Evolutionary conservation across 2,329 filamentous ascomycete species (phyloP), one percentile per base, ranked within the genome.

Genomic region (Leptoxyphium fumago): DNA sequence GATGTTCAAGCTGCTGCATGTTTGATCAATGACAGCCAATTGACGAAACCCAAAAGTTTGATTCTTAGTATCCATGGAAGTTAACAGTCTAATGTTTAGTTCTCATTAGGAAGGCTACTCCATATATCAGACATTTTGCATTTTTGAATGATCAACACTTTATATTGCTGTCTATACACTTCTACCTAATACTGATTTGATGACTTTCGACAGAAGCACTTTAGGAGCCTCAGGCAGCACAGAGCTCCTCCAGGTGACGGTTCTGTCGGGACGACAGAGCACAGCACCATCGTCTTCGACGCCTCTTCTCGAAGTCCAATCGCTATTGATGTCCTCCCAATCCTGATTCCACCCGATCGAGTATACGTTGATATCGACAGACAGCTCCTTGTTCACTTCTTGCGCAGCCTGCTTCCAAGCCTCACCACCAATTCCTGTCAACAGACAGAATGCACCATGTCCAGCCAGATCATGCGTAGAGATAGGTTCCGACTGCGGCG

Each of bases 401-500:
- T 46, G 44, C 0, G 71, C 74, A 1, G 75, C 75, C 1, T 49
- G 44, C 43, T 67, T 71, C 77, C 77, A 80, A 2, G 48, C 58
- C 2, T 66, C 61, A 1, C 76, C 76, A 1, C 75, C 74, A n/a
- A 73, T 67, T 0, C 77, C 75, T 1, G 58, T 60, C 14, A 61
- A 32, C 10, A 56, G 42, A 15, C 49, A 46, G 52, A 77, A 78
- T 0, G 52, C 50, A 1, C 73, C 71, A 41, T 78, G 64, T 0
- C 77, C 77, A 0, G 73, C 73, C 1, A 81, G 58, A 55, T 81
- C 77, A 39, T 75, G 70, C 0, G 75, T 80, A 1, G 74, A 78
- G 14, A 74, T 59, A 11, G 61, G 60, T 30, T 65, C 57, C 2
- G 60, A 59, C 0, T 43, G 65, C 54, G 9, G 74, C 69, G 10